Evolutionary conservation across 1,284 basidiomycete genomes (phyloP), one percentile per base, ranked within the genome.

Genomic region (Sphaerobolus stellatus): DNA sequence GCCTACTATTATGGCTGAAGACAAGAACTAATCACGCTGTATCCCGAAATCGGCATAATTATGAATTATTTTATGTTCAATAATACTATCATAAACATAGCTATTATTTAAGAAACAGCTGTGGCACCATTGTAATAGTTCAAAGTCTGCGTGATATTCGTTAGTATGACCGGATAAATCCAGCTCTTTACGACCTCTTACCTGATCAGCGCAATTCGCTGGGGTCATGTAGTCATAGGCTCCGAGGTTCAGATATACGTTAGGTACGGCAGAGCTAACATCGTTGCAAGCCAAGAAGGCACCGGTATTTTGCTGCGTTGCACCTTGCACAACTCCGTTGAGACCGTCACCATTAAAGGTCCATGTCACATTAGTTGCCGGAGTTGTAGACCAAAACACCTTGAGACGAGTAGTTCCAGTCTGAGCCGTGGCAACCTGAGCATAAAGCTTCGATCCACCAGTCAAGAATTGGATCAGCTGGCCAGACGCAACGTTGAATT

Each of bases 61-160:
- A n/a, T n/a, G n/a, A n/a, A n/a, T n/a, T n/a, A n/a, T n/a, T n/a
- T n/a, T n/a, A n/a, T n/a, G n/a, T n/a, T n/a, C n/a, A n/a, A n/a
- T n/a, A n/a, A n/a, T n/a, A n/a, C n/a, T n/a, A n/a, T n/a, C n/a
- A n/a, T n/a, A n/a, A n/a, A n/a, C n/a, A n/a, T n/a, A n/a, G n/a
- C n/a, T n/a, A n/a, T n/a, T n/a, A 34, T 28, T 50, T 50, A 59
- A 16, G 50, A 41, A 46, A 66, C 70, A 13, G 74, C 69, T 16
- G 68, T 71, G 2, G 73, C 64, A 6, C 80, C 82, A 4, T 82
- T 84, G 66, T 84, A 85, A 11, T 78, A 82, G 62, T 84, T 80
- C 56, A 85, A 79, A 1, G 82, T 84, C 69, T 52, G 34, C 20
- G 36, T 22, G 22, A 28, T 6, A 38, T 9, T 7, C 11, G 22